A percentile compares a stretch with the other conserved stretches of the same genome.
These are phyloP conservation scores for Sporothrix schenckii DNA, from an alignment of 2,329 filamentous ascomycete species.

Conservation along the genomic window DNA sequence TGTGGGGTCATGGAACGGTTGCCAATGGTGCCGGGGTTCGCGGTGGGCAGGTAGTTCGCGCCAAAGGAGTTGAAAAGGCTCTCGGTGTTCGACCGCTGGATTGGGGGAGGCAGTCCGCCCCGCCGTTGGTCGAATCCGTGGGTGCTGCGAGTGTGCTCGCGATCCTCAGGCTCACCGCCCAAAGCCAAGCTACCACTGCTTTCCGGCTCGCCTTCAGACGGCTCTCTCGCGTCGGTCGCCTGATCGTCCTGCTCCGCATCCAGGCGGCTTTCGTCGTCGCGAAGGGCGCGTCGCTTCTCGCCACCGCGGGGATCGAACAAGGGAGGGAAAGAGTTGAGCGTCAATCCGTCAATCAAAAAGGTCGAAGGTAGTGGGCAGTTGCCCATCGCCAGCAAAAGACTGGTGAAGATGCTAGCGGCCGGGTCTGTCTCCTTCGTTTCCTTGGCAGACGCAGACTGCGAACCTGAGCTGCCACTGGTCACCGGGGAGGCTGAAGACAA, in stretches of 20 bases:
- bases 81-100: slow-evolving; percentile 64
- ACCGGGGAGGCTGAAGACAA: not conserved
- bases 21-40: slow-evolving; percentile 41
- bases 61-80: slow-evolving; percentile 58
- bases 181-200: slow-evolving; percentile 83
- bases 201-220: slow-evolving; percentile 74
- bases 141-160: slow-evolving; percentile 58
- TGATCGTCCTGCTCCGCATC: slow-evolving; percentile 54
- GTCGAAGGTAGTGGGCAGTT: slow-evolving; percentile 44
- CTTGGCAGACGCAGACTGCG: slow-evolving; percentile 11
- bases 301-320: slow-evolving; percentile 84
- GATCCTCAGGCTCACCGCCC: slow-evolving; percentile 89
- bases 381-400: slow-evolving; percentile 46
- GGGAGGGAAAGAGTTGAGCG: slow-evolving; percentile 61
- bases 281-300: slow-evolving; percentile 76
- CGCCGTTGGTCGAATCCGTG: slow-evolving; percentile 61
- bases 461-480: slow-evolving; percentile 1
- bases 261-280: slow-evolving; percentile 66
- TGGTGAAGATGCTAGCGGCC: slow-evolving; percentile 40
- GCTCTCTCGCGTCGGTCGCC: slow-evolving; percentile 47
- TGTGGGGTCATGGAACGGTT: slow-evolving; percentile 38
- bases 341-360: slow-evolving; percentile 35
- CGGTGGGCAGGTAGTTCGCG: slow-evolving; percentile 52
- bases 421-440: slow-evolving; percentile 33
- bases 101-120: slow-evolving; percentile 73